Evolutionary conservation across 1,139 yeast genomes (phyloP).

Genomic region (Debaryomyces psychrophilus): DNA sequence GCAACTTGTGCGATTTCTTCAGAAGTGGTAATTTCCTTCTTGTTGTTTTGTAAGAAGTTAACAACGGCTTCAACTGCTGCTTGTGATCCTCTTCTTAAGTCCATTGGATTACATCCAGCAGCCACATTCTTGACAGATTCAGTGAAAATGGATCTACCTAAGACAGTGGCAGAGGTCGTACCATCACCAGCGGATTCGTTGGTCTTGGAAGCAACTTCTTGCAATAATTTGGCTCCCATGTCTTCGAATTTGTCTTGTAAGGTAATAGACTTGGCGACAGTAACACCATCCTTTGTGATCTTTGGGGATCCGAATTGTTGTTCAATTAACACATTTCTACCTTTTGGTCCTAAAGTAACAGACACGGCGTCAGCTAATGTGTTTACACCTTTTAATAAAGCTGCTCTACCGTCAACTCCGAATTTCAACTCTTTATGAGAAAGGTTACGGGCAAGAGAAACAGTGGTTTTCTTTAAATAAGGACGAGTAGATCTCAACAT

Average conservation of each 20-base stretch:
- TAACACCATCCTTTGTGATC: constrained; percentile 99
- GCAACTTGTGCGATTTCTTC: constrained; percentile 99
- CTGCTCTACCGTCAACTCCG: constrained; percentile 99
- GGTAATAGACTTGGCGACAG: constrained; percentile 89
- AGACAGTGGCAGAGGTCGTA: constrained; percentile 96
- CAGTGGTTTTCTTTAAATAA: constrained; percentile 43
- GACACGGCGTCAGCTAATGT: constrained; percentile 96
- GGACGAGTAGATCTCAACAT: constrained; percentile 65
- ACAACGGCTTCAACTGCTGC: constrained; percentile 98
- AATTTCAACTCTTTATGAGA: constrained; percentile 96
- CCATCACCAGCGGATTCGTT: constrained; percentile 99
- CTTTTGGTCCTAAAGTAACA: constrained; percentile 97
- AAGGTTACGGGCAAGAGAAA: constrained; percentile 56
- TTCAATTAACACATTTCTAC: constrained; percentile 96
- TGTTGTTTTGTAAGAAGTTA: constrained; percentile 82
- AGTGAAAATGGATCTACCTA: constrained; percentile 96
- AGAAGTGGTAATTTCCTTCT: constrained; percentile 95
- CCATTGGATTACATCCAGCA: constrained; percentile 99
- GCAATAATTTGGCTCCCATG: constrained; percentile 93
- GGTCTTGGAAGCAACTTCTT: constrained; percentile 98
- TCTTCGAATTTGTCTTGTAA: constrained; percentile 94
- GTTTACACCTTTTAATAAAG: constrained; percentile 93
- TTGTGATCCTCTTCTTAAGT: constrained; percentile 97
- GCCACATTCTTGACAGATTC: constrained; percentile 98
- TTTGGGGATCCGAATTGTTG: constrained; percentile 97